These are phyloP conservation scores for Coccomyxa subellipsoidea DNA, from an alignment of 163 green algal genomes.

Conservation along the genomic window DNA sequence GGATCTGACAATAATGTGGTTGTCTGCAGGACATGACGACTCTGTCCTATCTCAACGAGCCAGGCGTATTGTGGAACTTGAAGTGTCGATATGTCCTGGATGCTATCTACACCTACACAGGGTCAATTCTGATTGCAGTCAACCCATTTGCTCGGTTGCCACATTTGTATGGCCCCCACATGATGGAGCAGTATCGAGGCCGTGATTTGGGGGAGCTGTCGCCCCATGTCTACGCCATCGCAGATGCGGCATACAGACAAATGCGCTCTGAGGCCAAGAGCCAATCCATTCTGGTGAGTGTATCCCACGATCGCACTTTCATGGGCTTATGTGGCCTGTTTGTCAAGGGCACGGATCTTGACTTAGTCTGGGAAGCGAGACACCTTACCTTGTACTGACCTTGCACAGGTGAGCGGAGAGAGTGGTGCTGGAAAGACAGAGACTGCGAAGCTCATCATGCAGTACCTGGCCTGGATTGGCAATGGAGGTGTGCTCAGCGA, in stretches of 20 bases:
- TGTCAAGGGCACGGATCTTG: too few relatives aligned
- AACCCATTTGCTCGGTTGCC: conserved; percentile 94
- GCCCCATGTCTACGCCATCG: conserved; percentile 97
- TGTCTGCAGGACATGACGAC: conserved; percentile 99
- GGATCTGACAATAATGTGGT: too few relatives aligned
- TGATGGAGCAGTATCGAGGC: conserved; percentile 98
- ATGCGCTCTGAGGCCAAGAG: conserved; percentile 82
- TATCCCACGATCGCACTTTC: neutral
- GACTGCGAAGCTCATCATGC: conserved; percentile 98
- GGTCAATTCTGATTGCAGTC: conserved; percentile 96
- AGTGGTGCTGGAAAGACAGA: conserved; percentile 98
- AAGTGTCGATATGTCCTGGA: conserved; percentile 73
- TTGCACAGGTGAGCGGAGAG: conserved; percentile 92
- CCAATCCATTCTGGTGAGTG: conserved; percentile 93
- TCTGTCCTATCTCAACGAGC: conserved; percentile 97
- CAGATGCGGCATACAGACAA: conserved; percentile 88
- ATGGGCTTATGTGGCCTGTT: too few relatives aligned
- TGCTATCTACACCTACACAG: conserved; percentile 91
- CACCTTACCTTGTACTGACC: too few relatives aligned
- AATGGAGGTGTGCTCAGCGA: conserved; percentile 27
- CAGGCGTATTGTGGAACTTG: conserved; percentile 96
- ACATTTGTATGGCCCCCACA: conserved; percentile 95
- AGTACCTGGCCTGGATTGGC: conserved; percentile 96
- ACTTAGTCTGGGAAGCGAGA: too few relatives aligned
- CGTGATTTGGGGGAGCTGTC: conserved; percentile 81